Base-by-base conservation (phyloP, 2,329 filamentous ascomycete genomes). In the Colletotrichum tropicicola region DNA sequence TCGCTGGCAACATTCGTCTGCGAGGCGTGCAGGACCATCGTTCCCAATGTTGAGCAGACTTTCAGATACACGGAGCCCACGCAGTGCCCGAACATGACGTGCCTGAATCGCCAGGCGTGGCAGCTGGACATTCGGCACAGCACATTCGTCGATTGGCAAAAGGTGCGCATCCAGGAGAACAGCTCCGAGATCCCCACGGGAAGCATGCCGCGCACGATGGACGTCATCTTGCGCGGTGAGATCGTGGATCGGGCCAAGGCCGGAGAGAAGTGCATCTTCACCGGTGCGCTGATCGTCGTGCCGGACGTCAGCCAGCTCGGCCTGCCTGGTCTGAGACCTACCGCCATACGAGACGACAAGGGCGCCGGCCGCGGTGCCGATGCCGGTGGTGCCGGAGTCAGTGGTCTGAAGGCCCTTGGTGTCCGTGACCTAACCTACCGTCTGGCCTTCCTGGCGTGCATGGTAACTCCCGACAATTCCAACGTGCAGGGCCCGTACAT, bases 61-160 rank as follows among this genome's bases (percentile, higher is more conserved):
- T 99, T 99, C 82, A 90, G 94, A 73, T 99, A 98, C 79, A 98
- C 95, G 0, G 96, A 99, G 75, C 96, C 96, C 1, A 95, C 94
- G 4, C 93, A 98, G 80, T 99, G 96, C 71, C 95, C 96, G 9
- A 98, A 98, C 74, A 77, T 83, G 25, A 92, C 87, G 6, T 99
- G 96, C 76, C 90, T 90, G 72, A 99, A 99, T 80, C 90, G 96
- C 25, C 83, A 91, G 63, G 93, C 92, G n/a, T 99, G 96, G 96
- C 90, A 94, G 69, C 82, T 99, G n/a, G 95, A 99, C 72, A 98
- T 99, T 73, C 87, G 93, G 44, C 95, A 97, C 77, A 98, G 94
- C 77, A 98, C 94, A 0, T 99, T 99, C 75, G 92, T 99, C 67
- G 96, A 99, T 80, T 99, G 96, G 96, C 96, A 99, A 76, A 98